Conservation (phyloP, 192 early-diverging fungal genomes). For the Podila verticillata region DNA sequence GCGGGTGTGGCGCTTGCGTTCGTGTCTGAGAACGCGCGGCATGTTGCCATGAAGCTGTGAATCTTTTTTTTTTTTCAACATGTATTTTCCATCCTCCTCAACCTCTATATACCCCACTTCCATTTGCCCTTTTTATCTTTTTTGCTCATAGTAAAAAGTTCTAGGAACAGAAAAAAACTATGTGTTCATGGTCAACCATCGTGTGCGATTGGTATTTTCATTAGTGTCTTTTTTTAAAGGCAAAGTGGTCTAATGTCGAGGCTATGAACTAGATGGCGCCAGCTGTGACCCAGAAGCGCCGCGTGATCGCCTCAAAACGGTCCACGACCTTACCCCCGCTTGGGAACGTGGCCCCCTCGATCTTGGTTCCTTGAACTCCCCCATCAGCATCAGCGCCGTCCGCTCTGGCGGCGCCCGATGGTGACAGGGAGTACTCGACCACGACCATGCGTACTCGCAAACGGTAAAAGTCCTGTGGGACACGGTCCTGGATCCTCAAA, state of each 20-base stretch:
- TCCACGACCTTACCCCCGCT: conserved; percentile 39
- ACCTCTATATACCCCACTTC: no score
- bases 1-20: conserved; percentile 24
- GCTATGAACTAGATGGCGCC: conserved; percentile 30
- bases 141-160: no score
- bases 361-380: background rate
- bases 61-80: background rate
- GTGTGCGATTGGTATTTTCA: no score
- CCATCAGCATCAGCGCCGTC: conserved; percentile 2
- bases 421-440: conserved; percentile 10
- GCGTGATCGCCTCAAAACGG: conserved; percentile 43
- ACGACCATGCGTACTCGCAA: conserved; percentile 42
- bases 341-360: conserved; percentile 46
- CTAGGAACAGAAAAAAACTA: no score
- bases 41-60: conserved; percentile 19
- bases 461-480: conserved; percentile 31
- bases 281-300: conserved; percentile 34
- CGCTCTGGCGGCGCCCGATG: background rate
- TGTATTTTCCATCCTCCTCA: no score
- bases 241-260: background rate
- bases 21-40: conserved; percentile 9
- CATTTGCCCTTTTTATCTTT: no score
- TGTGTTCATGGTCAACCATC: no score
- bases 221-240: no score
- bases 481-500: conserved; percentile 31